Evolutionary conservation across 192 early-diverging fungal genomes (phyloP).

Genomic region (Rhizoclosmatium sp.): DNA sequence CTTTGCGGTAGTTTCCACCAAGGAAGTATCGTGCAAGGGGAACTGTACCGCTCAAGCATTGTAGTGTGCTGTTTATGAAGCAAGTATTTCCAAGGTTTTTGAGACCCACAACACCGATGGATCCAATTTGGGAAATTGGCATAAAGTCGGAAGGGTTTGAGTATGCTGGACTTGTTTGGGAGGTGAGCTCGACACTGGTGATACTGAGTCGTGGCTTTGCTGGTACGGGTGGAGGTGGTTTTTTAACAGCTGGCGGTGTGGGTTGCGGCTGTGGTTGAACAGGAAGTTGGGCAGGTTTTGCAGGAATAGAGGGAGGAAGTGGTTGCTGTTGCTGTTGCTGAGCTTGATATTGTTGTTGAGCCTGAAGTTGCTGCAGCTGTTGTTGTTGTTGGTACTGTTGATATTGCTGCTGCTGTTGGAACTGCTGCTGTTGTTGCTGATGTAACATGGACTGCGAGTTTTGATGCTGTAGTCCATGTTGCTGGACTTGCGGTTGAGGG

Average conservation of each 20-base stretch:
- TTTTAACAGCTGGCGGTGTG: neutral
- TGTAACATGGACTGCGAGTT: neutral
- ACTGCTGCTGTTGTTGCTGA: neutral
- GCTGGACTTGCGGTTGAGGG: slow-evolving; percentile 14
- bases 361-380: slow-evolving; percentile 2
- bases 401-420: neutral
- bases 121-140: slow-evolving; percentile 29
- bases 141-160: slow-evolving; percentile 34
- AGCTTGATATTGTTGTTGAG: neutral
- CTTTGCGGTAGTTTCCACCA: slow-evolving; percentile 60
- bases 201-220: slow-evolving; percentile 42
- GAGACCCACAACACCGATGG: slow-evolving; percentile 66
- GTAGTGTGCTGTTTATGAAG: slow-evolving; percentile 90
- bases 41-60: slow-evolving; percentile 84
- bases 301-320: slow-evolving; percentile 4
- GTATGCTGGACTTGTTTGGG: slow-evolving; percentile 17
- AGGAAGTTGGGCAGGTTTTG: neutral
- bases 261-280: neutral
- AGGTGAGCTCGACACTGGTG: slow-evolving; percentile 25
- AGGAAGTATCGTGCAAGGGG: slow-evolving; percentile 59
- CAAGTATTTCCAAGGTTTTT: slow-evolving; percentile 90
- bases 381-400: slow-evolving; percentile 10
- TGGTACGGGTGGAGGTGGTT: slow-evolving; percentile 43
- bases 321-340: slow-evolving; percentile 4
- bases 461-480: slow-evolving; percentile 12